Percentiles rank a stretch among this genome's conserved stretches.
These are phyloP conservation scores for Vairimorpha necatrix DNA, from an alignment of 371 early-diverging fungal genomes.

Conservation along the genomic window DNA sequence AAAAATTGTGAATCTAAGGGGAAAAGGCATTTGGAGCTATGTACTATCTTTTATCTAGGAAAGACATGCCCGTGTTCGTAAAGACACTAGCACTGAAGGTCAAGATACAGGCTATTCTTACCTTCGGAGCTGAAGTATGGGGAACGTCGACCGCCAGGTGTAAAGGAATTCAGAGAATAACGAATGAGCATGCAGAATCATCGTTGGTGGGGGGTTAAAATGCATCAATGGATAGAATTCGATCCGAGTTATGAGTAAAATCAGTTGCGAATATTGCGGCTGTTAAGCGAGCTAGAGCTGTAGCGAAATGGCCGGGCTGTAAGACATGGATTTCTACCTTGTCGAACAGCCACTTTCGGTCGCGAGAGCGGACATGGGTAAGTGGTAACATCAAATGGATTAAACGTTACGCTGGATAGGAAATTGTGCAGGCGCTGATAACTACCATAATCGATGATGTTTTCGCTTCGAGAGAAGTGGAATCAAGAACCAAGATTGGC, in stretches of 20 bases:
- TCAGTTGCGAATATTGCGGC: conserved; percentile 3
- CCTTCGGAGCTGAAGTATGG: conserved; percentile 10
- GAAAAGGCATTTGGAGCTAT: neutral
- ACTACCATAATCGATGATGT: neutral
- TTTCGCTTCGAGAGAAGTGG: neutral
- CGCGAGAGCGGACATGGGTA: conserved; percentile 6
- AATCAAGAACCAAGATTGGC: neutral
- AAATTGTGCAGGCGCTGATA: neutral
- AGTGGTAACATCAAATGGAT: neutral
- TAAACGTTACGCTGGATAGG: neutral
- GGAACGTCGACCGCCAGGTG: neutral
- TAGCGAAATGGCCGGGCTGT: neutral
- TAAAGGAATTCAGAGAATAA: neutral
- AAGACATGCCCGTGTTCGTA: neutral
- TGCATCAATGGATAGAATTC: neutral
- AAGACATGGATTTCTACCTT: conserved; percentile 5
- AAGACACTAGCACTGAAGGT: neutral
- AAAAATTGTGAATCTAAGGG: neutral
- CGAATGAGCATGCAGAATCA: neutral
- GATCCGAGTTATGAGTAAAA: neutral
- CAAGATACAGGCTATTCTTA: neutral
- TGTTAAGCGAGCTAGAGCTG: conserved; percentile 13
- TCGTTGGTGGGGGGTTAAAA: neutral
- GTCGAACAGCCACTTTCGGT: neutral
- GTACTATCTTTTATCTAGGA: neutral